Base-by-base conservation (phyloP, 805 yeast genomes). In the Lachancea dasiensis region DNA sequence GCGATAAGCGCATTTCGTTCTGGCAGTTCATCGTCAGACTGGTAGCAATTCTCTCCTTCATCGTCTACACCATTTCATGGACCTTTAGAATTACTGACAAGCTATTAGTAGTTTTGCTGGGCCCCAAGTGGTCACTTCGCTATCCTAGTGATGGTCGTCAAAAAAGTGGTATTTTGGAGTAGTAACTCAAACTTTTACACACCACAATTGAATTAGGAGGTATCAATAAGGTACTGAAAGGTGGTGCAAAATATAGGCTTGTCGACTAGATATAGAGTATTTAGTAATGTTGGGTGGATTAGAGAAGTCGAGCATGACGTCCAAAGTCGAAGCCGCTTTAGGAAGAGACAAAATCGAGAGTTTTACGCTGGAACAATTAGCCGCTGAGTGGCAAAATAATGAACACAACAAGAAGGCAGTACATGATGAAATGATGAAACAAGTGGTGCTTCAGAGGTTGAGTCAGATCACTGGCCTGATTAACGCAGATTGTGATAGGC, bases 31-130 rank as follows among this genome's bases (percentile, higher is more conserved):
- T 86, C 6, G 75, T 86, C 8, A 73, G 89, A 47, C 61, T 89
- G 34, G 81, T 82, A 6, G 89, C 95, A 3, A 81, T 90, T 10
- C 55, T 80, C 15, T 95, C 97, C 10, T 96, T 97, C 9, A 61
- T 86, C 10, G 66, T 84, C 40, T 77, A 86, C 17, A 63, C 77
- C 27, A 81, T 81, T 0, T 73, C 80, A 13, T 86, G 87, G 78
- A 27, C 70, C 3, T 83, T 75, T 58, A 70, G 72, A 48, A 56
- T 72, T 4, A 53, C 70, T 17, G 95, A 84, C 48, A 70, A 69
- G 48, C 27, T 72, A n/a, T 52, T 81, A 24, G 51, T 67, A 5
- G n/a, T 69, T 2, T 29, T 69, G 0, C 70, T 77, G 50, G 94
- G 95, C 11, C 75, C 75, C 47, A 77, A 68, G 53, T 73, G 64